Evolutionary conservation across 805 yeast species (phyloP), one percentile per base, ranked within the genome.

Genomic region (Yarrowia sp.): DNA sequence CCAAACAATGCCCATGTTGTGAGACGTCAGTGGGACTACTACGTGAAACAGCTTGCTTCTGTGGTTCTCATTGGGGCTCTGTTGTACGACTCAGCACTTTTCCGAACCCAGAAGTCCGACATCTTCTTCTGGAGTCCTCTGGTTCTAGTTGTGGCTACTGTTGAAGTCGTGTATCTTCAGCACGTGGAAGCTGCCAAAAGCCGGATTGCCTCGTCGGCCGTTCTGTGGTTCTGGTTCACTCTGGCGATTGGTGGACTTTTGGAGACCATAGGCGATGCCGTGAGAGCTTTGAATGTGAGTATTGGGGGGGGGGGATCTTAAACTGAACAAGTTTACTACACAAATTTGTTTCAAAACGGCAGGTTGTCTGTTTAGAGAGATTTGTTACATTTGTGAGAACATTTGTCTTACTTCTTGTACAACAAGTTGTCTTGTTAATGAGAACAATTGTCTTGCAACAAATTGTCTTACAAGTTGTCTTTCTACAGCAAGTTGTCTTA

Each of bases 111-210:
- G 1, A 7, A 9, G 13, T 3, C 44, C 61, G 47, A 50, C 64
- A 12, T 64, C 63, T 17, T 52, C 68, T 24, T 70, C 60, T 50
- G 44, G 58, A 17, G 47, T 66, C 30, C 68, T 70, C 66, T 72
- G 71, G 68, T 67, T 46, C 10, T 71, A 42, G 38, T 52, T 68
- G 17, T 33, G 68, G 34, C 49, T 3, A 10, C 17, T 3, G 10
- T 43, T 1, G 19, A 17, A 6, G 14, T 58, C n/a, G 17, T 43
- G 6, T 58, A 58, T 46, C 33, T 58, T 14, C 44, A 39, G 14
- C 61, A 47, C 50, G 43, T 50, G 12, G 47, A 61, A 12, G 40
- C 47, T 36, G 64, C 20, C 19, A 66, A 58, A 60, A 49, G 55
- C 38, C 66, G 66, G 2, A 61, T 19, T 15, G 64, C 47, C 50